Evolutionary conservation across 768 basidiomycete species (phyloP).

Genomic region (Boletus eberwhitei): DNA sequence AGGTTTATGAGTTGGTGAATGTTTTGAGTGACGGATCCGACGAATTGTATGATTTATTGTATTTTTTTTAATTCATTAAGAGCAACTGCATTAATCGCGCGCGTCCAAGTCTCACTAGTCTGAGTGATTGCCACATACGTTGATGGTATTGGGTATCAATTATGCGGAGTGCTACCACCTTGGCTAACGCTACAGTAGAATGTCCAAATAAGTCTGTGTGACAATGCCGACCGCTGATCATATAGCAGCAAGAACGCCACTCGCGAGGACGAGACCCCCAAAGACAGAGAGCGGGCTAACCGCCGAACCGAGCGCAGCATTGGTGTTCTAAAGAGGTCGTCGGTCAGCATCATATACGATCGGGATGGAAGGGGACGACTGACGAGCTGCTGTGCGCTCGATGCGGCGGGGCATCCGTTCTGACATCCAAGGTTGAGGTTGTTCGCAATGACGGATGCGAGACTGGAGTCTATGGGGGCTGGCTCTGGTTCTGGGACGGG

Average conservation of each 20-base stretch:
- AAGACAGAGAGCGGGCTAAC: constrained; percentile 18
- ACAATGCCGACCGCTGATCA: constrained; percentile 1
- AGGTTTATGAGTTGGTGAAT: neutral
- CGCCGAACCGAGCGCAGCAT: constrained; percentile 20
- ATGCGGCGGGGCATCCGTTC: constrained; percentile 20
- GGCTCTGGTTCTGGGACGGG: constrained; percentile 24
- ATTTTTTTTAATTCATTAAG: neutral
- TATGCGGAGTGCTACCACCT: neutral
- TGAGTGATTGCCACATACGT: neutral
- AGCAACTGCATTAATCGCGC: neutral
- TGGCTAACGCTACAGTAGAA: constrained; percentile 16
- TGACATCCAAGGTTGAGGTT: constrained; percentile 25
- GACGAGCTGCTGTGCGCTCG: constrained; percentile 23
- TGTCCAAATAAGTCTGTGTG: constrained; percentile 10
- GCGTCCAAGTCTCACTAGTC: neutral
- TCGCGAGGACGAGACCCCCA: constrained; percentile 20
- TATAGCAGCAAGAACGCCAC: constrained; percentile 18
- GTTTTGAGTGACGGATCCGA: neutral
- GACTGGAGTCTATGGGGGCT: constrained; percentile 21
- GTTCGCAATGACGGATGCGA: constrained; percentile 18
- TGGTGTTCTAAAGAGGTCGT: constrained; percentile 11
- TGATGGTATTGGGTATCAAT: neutral
- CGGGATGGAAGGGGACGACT: neutral
- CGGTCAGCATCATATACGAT: neutral
- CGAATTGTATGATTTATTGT: neutral